Conservation (phyloP, 2,329 filamentous ascomycete species). For the Fusarium floridanum region DNA sequence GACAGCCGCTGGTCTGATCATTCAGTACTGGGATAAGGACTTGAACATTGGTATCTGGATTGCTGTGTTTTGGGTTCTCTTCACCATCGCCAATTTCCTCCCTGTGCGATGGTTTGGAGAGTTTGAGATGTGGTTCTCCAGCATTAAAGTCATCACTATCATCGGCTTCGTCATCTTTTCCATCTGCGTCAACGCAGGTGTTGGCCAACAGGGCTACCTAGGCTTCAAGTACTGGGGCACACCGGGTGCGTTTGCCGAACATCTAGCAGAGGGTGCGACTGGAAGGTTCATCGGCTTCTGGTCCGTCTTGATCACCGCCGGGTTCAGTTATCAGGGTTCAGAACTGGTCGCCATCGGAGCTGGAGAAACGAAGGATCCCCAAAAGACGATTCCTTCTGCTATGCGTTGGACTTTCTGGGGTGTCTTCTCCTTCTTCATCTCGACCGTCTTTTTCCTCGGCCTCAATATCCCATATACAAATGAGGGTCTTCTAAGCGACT, state of each 20-base stretch:
- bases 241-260: conserved; percentile 50
- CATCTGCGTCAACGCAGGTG: conserved; percentile 72
- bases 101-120: conserved; percentile 76
- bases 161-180: conserved; percentile 73
- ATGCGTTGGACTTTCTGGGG: conserved; percentile 85
- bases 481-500: conserved; percentile 59
- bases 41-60: conserved; percentile 85
- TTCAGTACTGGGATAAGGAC: conserved; percentile 78
- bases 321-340: conserved; percentile 79
- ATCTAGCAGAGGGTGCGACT: conserved; percentile 35
- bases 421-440: conserved; percentile 73
- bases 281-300: conserved; percentile 73
- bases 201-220: conserved; percentile 69
- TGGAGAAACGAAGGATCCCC: conserved; percentile 81
- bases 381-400: conserved; percentile 78
- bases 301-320: conserved; percentile 78
- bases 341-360: conserved; percentile 84
- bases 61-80: conserved; percentile 72
- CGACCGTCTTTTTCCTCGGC: conserved; percentile 78
- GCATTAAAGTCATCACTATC: conserved; percentile 76
- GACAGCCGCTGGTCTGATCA: conserved; percentile 80
- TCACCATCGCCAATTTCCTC: conserved; percentile 67
- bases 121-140: conserved; percentile 70
- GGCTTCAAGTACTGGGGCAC: conserved; percentile 75
- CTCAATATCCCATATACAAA: conserved; percentile 81